Evolutionary conservation across 2,329 filamentous ascomycete species (phyloP), one percentile per base, ranked within the genome.

Genomic region (Bipolaris zeicola): DNA sequence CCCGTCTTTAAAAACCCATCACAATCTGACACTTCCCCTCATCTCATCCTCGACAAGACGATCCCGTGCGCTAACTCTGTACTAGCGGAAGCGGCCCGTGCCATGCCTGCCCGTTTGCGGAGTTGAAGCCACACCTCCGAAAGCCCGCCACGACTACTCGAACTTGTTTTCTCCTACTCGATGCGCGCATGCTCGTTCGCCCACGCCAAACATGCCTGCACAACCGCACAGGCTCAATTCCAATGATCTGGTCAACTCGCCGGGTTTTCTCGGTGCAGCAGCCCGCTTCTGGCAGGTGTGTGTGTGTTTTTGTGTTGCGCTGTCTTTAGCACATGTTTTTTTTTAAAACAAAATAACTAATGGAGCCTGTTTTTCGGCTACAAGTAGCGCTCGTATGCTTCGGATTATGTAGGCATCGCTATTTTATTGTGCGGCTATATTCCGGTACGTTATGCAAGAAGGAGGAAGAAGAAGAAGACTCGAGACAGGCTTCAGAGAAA

Each of bases 401-500:
- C 91, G 5, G 95, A 99, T 75, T 97, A 96, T 77, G 77, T 96
- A 28, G 91, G 92, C 34, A 85, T 98, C 61, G 79, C 81, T 1
- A 75, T 90, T 37, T 81, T 98, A n/a, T 70, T 92, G 6, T 79
- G 82, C 5, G 85, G 83, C 49, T 95, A 91, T 76, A 76, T 89
- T 16, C 67, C 87, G 55, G 86, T 89, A 70, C 61, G 78, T 72
- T 5, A 46, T 6, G n/a, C 14, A 37, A 22, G 7, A 44, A 22
- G 8, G 14, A 18, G 5, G 5, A 13, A 36, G 5, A 16, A 16
- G 16, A 16, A 16, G 16, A 16, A 34, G 28, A 16, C 11, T 31
- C 10, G 3, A 31, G 28, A 13, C 13, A 6, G n/a, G n/a, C 31
- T 13, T 13, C 1, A 3, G 22, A 20, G 8, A 46, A 37, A 39